These are phyloP conservation scores for Nannochloris sp. DNA, from an alignment of 139 green algal genomes.

Conservation along the genomic window DNA sequence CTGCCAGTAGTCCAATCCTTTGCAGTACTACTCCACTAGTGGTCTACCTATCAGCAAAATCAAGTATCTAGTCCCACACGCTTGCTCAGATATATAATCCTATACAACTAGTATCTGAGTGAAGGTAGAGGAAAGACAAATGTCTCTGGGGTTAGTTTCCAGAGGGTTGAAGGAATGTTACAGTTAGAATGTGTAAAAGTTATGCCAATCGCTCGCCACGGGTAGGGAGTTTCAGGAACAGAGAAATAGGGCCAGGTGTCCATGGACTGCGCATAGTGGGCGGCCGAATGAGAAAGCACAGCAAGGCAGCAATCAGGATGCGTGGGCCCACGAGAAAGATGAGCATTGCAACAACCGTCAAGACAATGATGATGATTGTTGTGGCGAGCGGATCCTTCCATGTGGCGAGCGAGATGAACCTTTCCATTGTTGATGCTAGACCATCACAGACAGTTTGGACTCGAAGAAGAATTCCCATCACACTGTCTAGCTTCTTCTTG, in stretches of 20 bases:
- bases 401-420: constrained; percentile 10
- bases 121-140: no score
- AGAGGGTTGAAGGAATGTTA: no score
- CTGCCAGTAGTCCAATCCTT: no score
- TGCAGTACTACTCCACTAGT: no score
- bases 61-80: no score
- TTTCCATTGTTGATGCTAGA: constrained; percentile 14
- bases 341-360: constrained; percentile 1
- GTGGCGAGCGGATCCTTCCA: constrained; percentile 22
- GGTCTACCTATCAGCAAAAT: no score
- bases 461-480: constrained; percentile 13
- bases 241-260: constrained; percentile 6
- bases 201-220: neutral
- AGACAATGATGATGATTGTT: neutral
- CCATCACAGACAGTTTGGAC: constrained; percentile 20
- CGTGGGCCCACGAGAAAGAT: constrained; percentile 9
- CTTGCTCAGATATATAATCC: no score
- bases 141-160: no score
- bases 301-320: constrained; percentile 5
- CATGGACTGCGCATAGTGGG: constrained; percentile 24
- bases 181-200: neutral
- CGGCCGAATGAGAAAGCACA: constrained; percentile 25
- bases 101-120: no score
- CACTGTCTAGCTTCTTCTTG: neutral
- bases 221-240: constrained; percentile 10